Base-by-base conservation (phyloP, 1,284 basidiomycete species). In the Austroboletus novae-zelandiae region DNA sequence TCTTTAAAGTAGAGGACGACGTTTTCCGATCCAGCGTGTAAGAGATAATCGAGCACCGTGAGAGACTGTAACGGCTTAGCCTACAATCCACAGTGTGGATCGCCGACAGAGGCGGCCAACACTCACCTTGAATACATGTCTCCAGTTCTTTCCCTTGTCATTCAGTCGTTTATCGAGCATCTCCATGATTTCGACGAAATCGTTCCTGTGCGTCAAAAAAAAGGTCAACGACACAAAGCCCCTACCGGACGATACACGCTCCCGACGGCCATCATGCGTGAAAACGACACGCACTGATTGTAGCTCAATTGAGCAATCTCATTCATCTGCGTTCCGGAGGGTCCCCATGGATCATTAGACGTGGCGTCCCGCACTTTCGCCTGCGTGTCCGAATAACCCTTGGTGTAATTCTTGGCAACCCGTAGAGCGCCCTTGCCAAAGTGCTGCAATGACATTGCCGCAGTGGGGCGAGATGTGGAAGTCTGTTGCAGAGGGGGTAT, bases 131-230 rank as follows among this genome's bases (percentile, higher is more conserved):
- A 98, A 99, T 54, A 99, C 97, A 77, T 99, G 97, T 46, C 96
- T 80, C 97, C 97, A 99, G 67, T 99, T 98, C 84, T 99, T 99
- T 36, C 97, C 97, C 77, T 98, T 99, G 76, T 99, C 97, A 65
- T 99, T 99, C 60, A 99, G 74, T 45, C 97, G 84, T 74, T 99
- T 99, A 74, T 99, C 97, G 54, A 99, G 79, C 92, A 98, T 98
- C 76, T 99, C 97, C 94, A 99, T 99, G 65, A 99, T 95, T 74
- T 99, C 97, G 30, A 99, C 94, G 71, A 99, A 99, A 68, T 99
- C 95, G 59, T 86, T 90, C 72, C 94, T 97, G 61, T 51, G 42
- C 6, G 37, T 23, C 3, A 23, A 23, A 23, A 48, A 40, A 40
- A 30, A 5, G 47, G 25, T 53, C 25, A 52, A 27, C 9, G 27